These are phyloP conservation scores for Lizonia empirigonia DNA, from an alignment of 2,329 filamentous ascomycete species.

Conservation along the genomic window DNA sequence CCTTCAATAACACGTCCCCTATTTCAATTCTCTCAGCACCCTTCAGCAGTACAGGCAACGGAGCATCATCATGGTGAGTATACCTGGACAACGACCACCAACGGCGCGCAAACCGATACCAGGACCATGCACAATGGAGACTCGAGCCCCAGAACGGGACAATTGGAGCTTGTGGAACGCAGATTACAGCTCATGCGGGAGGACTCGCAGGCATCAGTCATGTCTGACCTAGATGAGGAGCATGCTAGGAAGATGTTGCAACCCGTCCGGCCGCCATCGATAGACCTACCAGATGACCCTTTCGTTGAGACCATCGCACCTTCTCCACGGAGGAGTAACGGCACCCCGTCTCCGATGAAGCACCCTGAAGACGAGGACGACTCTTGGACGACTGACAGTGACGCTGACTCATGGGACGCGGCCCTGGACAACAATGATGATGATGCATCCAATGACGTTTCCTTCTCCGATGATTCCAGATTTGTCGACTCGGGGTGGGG, in stretches of 20 bases:
- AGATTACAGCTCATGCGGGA: slow-evolving; percentile 29
- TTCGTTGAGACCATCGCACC: slow-evolving; percentile 13
- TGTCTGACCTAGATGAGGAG: slow-evolving; percentile 42
- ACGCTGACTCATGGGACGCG: slow-evolving; percentile 45
- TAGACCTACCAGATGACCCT: slow-evolving; percentile 17
- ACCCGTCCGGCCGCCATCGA: slow-evolving; percentile 50
- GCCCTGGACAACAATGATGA: slow-evolving; percentile 43
- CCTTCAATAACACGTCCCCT: slow-evolving; percentile 40
- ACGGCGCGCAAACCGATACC: slow-evolving; percentile 10
- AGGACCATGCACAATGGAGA: slow-evolving; percentile 2
- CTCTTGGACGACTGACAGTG: slow-evolving; percentile 48
- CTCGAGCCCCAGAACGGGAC: slow-evolving; percentile 31
- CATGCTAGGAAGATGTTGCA: slow-evolving; percentile 50
- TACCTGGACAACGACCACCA: slow-evolving; percentile 37
- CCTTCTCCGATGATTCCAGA: slow-evolving; percentile 62
- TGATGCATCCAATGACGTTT: slow-evolving; percentile 68
- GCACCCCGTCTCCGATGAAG: slow-evolving; percentile 15
- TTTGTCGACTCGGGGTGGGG: slow-evolving; percentile 76
- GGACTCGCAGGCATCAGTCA: slow-evolving; percentile 40
- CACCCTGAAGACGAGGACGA: slow-evolving; percentile 23
- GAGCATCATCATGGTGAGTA: slow-evolving; percentile 61
- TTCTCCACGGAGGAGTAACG: slow-evolving; percentile 14
- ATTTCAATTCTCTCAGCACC: slow-evolving; percentile 36
- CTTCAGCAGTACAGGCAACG: slow-evolving; percentile 40
- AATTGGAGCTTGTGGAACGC: slow-evolving; percentile 7